These are phyloP conservation scores for Hibiscus mutabilis DNA, from an alignment of 345 rosid species.

Conservation along the genomic window DNA sequence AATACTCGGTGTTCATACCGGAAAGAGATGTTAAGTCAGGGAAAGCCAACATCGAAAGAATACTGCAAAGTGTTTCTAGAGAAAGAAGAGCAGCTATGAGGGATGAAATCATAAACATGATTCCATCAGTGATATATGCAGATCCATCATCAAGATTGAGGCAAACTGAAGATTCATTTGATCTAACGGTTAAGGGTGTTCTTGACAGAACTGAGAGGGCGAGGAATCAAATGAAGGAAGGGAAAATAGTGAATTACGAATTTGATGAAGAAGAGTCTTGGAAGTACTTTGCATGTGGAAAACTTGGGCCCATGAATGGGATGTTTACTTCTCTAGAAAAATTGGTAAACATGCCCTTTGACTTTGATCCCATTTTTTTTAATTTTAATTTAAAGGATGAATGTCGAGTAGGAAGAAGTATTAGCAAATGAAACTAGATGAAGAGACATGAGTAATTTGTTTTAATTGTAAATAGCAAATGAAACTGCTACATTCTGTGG, in stretches of 20 bases:
- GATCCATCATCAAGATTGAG: slow-evolving; percentile 42
- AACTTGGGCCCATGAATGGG: slow-evolving; percentile 54
- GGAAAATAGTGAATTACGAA: slow-evolving; percentile 28
- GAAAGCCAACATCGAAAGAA: slow-evolving; percentile 44
- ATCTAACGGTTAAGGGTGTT: slow-evolving; percentile 57
- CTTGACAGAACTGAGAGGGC: slow-evolving; percentile 40
- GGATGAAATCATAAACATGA: slow-evolving; percentile 51
- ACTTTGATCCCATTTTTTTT: neutral
- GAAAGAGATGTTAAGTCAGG: slow-evolving; percentile 37
- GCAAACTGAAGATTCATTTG: slow-evolving; percentile 67
- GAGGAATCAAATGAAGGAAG: slow-evolving; percentile 30
- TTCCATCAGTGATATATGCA: slow-evolving; percentile 57
- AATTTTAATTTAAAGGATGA: neutral
- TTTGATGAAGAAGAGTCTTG: slow-evolving; percentile 43
- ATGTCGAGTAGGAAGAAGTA: slow-evolving; percentile 1
- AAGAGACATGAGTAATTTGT: neutral
- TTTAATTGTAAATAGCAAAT: neutral
- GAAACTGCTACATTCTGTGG: slow-evolving; percentile 4
- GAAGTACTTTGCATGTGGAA: slow-evolving; percentile 52
- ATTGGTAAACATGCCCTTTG: neutral
- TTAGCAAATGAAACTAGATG: neutral
- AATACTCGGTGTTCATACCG: slow-evolving; percentile 61
- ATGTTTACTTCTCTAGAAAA: slow-evolving; percentile 39
- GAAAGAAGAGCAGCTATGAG: slow-evolving; percentile 37
- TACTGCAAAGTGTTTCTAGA: slow-evolving; percentile 34